Evolutionary conservation across 805 yeast species (phyloP).

Genomic region (Monosporozyma aerobia): DNA sequence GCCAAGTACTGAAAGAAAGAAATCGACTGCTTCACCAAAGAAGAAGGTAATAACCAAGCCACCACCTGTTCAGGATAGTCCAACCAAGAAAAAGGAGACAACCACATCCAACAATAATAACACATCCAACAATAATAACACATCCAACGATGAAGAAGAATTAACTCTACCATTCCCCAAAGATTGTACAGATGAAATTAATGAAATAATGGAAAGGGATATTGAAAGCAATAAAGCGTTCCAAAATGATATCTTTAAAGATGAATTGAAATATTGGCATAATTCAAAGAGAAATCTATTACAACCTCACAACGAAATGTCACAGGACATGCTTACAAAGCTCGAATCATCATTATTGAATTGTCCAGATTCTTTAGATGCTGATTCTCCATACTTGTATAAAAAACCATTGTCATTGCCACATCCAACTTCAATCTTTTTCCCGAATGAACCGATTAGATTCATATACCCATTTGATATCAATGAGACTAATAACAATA

Average conservation of each 20-base stretch:
- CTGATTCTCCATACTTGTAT: conserved; percentile 61
- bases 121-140: not conserved
- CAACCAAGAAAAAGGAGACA: not conserved
- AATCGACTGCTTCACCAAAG: conserved; percentile 30
- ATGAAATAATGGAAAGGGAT: conserved; percentile 21
- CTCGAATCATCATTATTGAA: conserved; percentile 73
- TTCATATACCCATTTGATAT: conserved; percentile 22
- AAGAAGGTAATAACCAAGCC: conserved; percentile 21
- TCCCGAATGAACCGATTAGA: conserved; percentile 47
- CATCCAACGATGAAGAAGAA: not conserved
- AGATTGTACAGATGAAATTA: conserved; percentile 23
- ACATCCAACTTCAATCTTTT: conserved; percentile 82
- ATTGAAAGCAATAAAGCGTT: conserved; percentile 19
- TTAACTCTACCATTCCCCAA: conserved; percentile 18
- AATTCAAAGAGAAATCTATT: conserved; percentile 21
- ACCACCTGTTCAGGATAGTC: not conserved
- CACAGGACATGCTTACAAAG: conserved; percentile 22
- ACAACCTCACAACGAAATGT: conserved; percentile 26
- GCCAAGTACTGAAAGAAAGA: conserved; percentile 16
- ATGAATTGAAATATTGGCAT: conserved; percentile 25
- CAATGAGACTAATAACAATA: not conserved
- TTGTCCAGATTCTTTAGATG: conserved; percentile 90
- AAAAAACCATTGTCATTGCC: conserved; percentile 68
- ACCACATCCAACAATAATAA: not conserved
- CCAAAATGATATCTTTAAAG: conserved; percentile 22